Evolutionary conservation across 2,329 filamentous ascomycete species (phyloP).

Genomic region (Periconia digitata): DNA sequence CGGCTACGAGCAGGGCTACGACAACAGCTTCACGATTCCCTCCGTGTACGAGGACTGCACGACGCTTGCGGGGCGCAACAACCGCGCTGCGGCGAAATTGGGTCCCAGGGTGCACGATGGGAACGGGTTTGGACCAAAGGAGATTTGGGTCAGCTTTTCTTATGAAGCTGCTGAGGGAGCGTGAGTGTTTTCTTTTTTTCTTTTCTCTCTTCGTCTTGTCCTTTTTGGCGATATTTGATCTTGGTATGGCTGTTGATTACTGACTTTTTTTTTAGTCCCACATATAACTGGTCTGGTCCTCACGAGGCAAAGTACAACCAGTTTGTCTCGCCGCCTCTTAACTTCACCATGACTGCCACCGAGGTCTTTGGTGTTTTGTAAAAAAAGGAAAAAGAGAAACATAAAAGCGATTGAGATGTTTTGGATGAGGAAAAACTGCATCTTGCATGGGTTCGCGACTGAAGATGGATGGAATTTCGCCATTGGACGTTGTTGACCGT

Average conservation of each 20-base stretch:
- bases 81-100: slow-evolving; percentile 17
- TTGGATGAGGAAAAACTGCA: too few species aligned
- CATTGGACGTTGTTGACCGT: too few species aligned
- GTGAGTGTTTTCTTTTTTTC: slow-evolving; percentile 1
- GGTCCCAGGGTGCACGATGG: slow-evolving; percentile 3
- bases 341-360: slow-evolving; percentile 18
- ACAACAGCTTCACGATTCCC: slow-evolving; percentile 9
- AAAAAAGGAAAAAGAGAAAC: too few species aligned
- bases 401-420: too few species aligned
- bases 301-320: slow-evolving; percentile 18
- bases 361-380: slow-evolving; percentile 12
- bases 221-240: background rate
- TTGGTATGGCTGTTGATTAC: background rate
- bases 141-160: slow-evolving; percentile 15
- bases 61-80: slow-evolving; percentile 18
- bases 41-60: slow-evolving; percentile 9
- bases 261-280: slow-evolving; percentile 9
- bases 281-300: slow-evolving; percentile 21
- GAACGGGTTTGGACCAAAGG: slow-evolving; percentile 5
- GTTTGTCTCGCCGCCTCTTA: slow-evolving; percentile 12
- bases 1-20: slow-evolving; percentile 18
- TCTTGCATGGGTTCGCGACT: too few species aligned
- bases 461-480: too few species aligned
- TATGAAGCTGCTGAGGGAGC: slow-evolving; percentile 9
- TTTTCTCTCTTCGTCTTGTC: background rate